A percentile compares a stretch with the other conserved stretches of the same genome.
phyloP scores from a whole-genome alignment of 2,329 filamentous ascomycete genomes.

The Fusarium redolens region DNA sequence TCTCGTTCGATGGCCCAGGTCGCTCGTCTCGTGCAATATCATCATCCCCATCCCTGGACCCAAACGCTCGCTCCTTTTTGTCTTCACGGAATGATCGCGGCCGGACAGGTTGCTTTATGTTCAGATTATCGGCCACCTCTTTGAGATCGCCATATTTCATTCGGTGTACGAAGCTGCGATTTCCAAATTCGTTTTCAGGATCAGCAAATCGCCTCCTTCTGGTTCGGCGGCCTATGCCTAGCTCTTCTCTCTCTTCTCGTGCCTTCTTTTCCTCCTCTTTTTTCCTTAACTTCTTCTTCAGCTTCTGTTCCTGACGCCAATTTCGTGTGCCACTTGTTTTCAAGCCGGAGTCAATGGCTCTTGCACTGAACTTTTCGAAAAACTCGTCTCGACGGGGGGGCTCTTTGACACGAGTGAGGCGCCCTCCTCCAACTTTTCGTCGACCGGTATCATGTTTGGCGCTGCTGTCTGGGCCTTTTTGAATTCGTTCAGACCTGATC shows the following conservation, averaged over 20 bases:
- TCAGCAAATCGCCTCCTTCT: constrained; percentile 65
- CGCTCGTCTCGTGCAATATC: not conserved
- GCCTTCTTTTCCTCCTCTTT: constrained; percentile 54
- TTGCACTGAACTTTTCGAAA: constrained; percentile 40
- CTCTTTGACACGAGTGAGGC: constrained; percentile 1
- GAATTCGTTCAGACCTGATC: constrained; percentile 58
- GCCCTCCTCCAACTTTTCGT: not conserved
- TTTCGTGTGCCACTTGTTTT: constrained; percentile 39
- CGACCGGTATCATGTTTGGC: not conserved
- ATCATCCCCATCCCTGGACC: not conserved
- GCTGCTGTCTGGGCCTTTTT: constrained; percentile 33
- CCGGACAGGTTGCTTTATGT: constrained; percentile 44
- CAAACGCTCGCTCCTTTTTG: constrained; percentile 8
- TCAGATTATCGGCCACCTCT: constrained; percentile 41
- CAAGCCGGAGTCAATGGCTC: constrained; percentile 39
- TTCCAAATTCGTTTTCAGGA: constrained; percentile 61
- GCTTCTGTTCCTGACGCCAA: constrained; percentile 53
- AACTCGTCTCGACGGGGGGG: constrained; percentile 23
- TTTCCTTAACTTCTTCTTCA: constrained; percentile 65
- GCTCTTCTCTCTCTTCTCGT: constrained; percentile 49
- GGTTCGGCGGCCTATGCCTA: constrained; percentile 55
- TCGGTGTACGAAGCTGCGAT: constrained; percentile 66
- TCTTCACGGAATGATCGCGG: constrained; percentile 38
- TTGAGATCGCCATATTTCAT: constrained; percentile 59
- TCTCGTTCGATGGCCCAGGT: not conserved